These are phyloP conservation scores for grape (Vitis vinifera) DNA, from an alignment of 164 flowering plant species.

Conservation along the genomic window DNA sequence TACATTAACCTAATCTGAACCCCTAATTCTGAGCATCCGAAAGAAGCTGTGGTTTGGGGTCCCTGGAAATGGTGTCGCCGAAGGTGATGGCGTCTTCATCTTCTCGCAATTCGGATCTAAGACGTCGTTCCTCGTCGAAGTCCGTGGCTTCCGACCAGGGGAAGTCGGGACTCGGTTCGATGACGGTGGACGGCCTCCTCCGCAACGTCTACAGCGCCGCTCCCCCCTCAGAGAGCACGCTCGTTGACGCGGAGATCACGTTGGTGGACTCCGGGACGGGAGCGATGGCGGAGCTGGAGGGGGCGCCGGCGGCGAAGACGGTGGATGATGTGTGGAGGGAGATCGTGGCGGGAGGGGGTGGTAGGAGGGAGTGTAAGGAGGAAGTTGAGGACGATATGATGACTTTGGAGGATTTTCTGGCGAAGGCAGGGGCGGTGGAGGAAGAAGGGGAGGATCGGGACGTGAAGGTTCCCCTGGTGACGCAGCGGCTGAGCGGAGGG, in stretches of 20 bases:
- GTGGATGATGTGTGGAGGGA: constrained; percentile 70
- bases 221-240: constrained; percentile 23
- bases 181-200: constrained; percentile 53
- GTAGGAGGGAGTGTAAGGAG: constrained; percentile 24
- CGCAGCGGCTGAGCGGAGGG: constrained; percentile 34
- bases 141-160: background rate
- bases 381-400: constrained; percentile 44
- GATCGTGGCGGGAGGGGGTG: constrained; percentile 38
- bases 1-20: no score
- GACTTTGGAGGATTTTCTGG: constrained; percentile 77
- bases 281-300: background rate
- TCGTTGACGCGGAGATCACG: constrained; percentile 28
- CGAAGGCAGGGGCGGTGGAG: constrained; percentile 31
- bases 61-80: constrained; percentile 43
- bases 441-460: constrained; percentile 27
- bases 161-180: constrained; percentile 12
- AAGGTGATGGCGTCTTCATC: constrained; percentile 44
- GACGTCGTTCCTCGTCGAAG: constrained; percentile 33
- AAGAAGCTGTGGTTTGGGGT: background rate
- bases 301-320: constrained; percentile 17
- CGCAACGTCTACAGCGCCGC: constrained; percentile 29
- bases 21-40: no score
- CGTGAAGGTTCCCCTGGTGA: constrained; percentile 24
- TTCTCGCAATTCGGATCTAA: constrained; percentile 52
- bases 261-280: constrained; percentile 6